Evolutionary conservation across 208 protist species (phyloP), one percentile per base, ranked within the genome.

Genomic region (Novymonas esmeraldas): DNA sequence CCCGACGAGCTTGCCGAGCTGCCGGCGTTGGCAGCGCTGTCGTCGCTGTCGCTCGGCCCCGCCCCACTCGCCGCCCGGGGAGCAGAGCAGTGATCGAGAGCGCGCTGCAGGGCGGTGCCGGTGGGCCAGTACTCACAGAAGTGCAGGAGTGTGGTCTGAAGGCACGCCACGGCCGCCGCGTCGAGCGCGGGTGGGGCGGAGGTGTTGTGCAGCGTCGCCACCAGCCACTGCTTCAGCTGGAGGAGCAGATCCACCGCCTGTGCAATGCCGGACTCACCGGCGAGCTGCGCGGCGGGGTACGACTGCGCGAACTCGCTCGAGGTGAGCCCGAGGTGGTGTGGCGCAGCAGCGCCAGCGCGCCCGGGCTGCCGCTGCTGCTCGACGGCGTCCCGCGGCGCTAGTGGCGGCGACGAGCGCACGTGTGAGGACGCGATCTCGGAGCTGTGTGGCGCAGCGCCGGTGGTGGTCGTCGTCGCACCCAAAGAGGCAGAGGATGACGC

Each of bases 61-160:
- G 11, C 10, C 16, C 39, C 39, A 45, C 39, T 45, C n/a, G n/a
- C n/a, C n/a, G n/a, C n/a, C n/a, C n/a, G n/a, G n/a, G n/a, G n/a
- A n/a, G 38, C 38, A 24, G 41, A 33, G 59, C 48, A 56, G 51
- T 55, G 28, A n/a, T 65, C 42, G 26, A 75, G 29, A 6, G 60
- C 60, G 29, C 51, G 48, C 34, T 29, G 61, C 52, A 75, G 62
- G 5, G 70, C 64, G 9, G 50, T 61, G 13, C 70, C 70, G 18
- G 31, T 64, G 11, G 70, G 46, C 70, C 70, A 75, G 36, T 68
- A 28, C 39, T 44, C n/a, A 29, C 61, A 75, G 28, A 75, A 69
- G 55, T 69, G 55, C 22, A 59, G 52, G 0, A 75, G 38, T 9
- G 70, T 75, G 2, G 70, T 31, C 38, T 69, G 70, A 18, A 75